Evolutionary conservation across 306 rosid species (phyloP).

Genomic region (Cyamopsis tetragonoloba): DNA sequence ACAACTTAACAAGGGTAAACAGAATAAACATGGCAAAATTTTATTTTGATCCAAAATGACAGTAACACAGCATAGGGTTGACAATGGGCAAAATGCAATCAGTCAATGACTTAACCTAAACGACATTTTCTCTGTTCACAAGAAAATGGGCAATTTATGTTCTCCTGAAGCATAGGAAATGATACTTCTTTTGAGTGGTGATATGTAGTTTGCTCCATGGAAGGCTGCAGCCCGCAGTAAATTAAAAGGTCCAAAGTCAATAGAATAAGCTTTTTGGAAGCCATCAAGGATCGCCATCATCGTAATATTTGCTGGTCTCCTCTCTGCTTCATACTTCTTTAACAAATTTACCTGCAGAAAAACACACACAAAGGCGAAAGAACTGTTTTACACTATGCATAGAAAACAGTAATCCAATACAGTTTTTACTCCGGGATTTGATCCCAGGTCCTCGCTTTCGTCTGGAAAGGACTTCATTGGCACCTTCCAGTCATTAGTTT

Average conservation of each 20-base stretch:
- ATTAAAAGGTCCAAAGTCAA: slow-evolving; percentile 88
- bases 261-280: slow-evolving; percentile 77
- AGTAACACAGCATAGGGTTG: slow-evolving; percentile 1
- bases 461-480: not conserved
- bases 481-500: not conserved
- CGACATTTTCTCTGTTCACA: slow-evolving; percentile 22
- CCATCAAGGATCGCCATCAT: slow-evolving; percentile 92
- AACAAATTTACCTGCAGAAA: slow-evolving; percentile 58
- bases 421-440: not conserved
- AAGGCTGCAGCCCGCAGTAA: slow-evolving; percentile 72
- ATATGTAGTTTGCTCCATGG: slow-evolving; percentile 61
- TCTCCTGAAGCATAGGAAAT: slow-evolving; percentile 93
- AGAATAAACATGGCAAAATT: not conserved
- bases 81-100: not conserved
- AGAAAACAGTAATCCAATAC: not conserved
- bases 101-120: not conserved
- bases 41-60: not conserved
- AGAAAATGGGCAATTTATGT: slow-evolving; percentile 63
- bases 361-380: not conserved
- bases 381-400: not conserved
- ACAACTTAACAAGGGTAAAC: not conserved
- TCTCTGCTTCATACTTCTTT: slow-evolving; percentile 79
- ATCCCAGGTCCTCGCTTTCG: not conserved
- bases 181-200: slow-evolving; percentile 75
- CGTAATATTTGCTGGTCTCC: slow-evolving; percentile 56